phyloP scores from a whole-genome alignment of 164 flowering plant species.

The Annona cherimola region DNA sequence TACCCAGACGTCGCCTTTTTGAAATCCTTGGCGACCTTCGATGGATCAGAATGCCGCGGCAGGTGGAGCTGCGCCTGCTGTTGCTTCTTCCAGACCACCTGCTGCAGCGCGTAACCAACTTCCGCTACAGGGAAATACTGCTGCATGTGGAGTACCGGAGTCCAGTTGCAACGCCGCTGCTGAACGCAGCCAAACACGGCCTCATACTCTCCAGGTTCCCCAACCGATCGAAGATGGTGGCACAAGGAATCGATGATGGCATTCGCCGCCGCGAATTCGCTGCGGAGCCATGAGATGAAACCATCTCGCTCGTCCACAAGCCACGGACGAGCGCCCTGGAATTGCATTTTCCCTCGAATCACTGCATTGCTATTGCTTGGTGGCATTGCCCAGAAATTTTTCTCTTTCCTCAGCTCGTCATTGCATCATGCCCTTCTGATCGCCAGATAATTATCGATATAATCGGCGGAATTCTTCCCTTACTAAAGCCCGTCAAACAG shows the following conservation, averaged over 20 bases:
- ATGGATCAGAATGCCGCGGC: constrained; percentile 26
- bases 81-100: constrained; percentile 52
- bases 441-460: background rate
- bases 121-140: constrained; percentile 71
- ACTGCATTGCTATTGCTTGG: constrained; percentile 54
- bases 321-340: constrained; percentile 39
- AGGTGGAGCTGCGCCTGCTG: constrained; percentile 13
- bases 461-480: background rate
- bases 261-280: constrained; percentile 86
- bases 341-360: constrained; percentile 53
- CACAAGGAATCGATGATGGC: constrained; percentile 74
- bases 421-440: background rate
- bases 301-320: constrained; percentile 72
- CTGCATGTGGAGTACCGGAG: constrained; percentile 75
- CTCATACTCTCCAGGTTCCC: constrained; percentile 78
- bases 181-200: constrained; percentile 45
- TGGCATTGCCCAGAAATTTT: constrained; percentile 51
- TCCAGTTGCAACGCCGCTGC: constrained; percentile 81
- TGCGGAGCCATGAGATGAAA: constrained; percentile 64
- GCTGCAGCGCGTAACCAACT: constrained; percentile 51
- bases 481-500: background rate
- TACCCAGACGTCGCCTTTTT: constrained; percentile 29
- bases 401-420: background rate
- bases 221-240: constrained; percentile 48
- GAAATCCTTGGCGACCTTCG: constrained; percentile 31